Conservation (phyloP, 805 yeast species). For the Jamesozyma lodderae region DNA sequence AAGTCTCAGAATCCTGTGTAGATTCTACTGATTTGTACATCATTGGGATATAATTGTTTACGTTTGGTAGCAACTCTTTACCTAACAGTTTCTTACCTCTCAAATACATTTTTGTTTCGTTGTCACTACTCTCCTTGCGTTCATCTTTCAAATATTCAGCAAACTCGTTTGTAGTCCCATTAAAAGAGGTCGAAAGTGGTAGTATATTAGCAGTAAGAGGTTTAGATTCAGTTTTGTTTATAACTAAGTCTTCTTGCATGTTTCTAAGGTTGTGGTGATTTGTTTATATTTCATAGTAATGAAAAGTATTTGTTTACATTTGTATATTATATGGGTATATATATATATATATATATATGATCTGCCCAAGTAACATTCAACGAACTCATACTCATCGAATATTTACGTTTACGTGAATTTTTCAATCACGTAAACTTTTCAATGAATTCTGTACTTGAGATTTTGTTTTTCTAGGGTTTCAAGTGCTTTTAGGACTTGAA, state of each 20-base stretch:
- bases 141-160: slow-evolving; percentile 1
- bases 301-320: too few relatives aligned
- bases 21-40: neutral
- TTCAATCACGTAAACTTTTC: too few relatives aligned
- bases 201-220: slow-evolving; percentile 1
- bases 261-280: neutral
- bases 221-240: too few relatives aligned
- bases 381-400: too few relatives aligned
- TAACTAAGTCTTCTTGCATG: neutral
- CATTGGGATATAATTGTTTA: neutral
- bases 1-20: neutral
- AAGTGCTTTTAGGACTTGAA: too few relatives aligned
- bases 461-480: too few relatives aligned
- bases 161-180: slow-evolving; percentile 1
- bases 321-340: too few relatives aligned
- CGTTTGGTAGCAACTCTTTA: neutral
- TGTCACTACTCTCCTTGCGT: neutral
- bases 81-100: slow-evolving; percentile 2
- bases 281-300: too few relatives aligned
- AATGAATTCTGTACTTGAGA: too few relatives aligned
- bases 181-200: neutral
- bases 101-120: neutral
- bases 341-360: too few relatives aligned
- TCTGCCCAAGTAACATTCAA: too few relatives aligned
- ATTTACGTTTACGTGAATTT: too few relatives aligned